phyloP scores from a whole-genome alignment of 2,329 filamentous ascomycete species.

The Aspergillus piperis region DNA sequence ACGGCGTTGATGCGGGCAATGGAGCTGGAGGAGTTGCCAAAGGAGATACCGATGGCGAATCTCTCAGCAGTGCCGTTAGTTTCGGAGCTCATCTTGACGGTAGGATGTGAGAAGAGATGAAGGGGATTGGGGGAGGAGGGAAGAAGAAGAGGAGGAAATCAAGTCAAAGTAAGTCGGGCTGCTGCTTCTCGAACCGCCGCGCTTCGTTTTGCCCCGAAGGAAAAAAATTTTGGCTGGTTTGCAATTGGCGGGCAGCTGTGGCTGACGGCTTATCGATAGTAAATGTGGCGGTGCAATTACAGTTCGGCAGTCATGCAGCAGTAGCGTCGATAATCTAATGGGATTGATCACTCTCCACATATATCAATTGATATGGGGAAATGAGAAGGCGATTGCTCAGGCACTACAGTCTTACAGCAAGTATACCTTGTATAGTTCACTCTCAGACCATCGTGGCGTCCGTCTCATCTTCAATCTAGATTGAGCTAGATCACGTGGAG shows the following conservation, averaged over 20 bases:
- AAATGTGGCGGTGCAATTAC: constrained; percentile 31
- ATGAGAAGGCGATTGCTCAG: background rate
- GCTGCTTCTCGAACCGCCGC: constrained; percentile 10
- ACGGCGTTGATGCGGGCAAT: constrained; percentile 80
- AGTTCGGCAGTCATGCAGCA: background rate
- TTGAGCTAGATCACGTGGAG: constrained; percentile 27
- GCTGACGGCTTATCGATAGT: constrained; percentile 41
- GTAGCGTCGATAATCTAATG: background rate
- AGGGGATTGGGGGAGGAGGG: constrained; percentile 12
- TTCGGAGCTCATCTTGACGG: constrained; percentile 53
- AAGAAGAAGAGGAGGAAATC: constrained; percentile 8
- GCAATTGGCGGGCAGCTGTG: constrained; percentile 29
- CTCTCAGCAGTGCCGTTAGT: constrained; percentile 56
- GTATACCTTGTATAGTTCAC: background rate
- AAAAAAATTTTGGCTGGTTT: constrained; percentile 39
- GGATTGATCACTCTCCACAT: no score
- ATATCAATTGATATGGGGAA: no score
- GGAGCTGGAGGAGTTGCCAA: constrained; percentile 97
- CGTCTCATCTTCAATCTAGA: background rate
- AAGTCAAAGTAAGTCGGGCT: constrained; percentile 7
- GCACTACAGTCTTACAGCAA: no score
- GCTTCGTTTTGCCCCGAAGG: constrained; percentile 16
- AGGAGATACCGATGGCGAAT: constrained; percentile 88
- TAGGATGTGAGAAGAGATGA: constrained; percentile 10
- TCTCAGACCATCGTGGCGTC: background rate